Percentiles rank a stretch among this genome's conserved stretches.
Evolutionary conservation across 2,329 filamentous ascomycete species (phyloP).

Genomic region (Fusarium robinianum): DNA sequence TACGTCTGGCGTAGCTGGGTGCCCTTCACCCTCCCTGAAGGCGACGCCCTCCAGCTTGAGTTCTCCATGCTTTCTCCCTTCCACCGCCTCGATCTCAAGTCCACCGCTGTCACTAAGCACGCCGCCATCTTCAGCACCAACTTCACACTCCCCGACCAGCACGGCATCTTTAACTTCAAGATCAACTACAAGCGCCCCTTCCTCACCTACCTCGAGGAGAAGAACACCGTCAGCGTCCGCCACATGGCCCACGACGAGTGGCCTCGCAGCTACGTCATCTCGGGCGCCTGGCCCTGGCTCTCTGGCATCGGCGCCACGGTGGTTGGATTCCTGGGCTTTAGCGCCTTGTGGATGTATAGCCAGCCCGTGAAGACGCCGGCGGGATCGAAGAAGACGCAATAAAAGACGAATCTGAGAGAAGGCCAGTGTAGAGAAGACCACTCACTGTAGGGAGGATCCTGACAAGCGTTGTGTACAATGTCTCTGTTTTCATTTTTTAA

Average conservation of each 20-base stretch:
- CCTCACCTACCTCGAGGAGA: conserved; percentile 87
- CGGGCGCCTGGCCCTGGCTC: conserved; percentile 93
- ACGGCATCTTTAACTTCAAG: conserved; percentile 98
- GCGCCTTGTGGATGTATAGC: conserved; percentile 82
- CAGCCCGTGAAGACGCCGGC: conserved; percentile 48
- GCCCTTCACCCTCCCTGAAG: conserved; percentile 71
- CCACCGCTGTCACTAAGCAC: conserved; percentile 62
- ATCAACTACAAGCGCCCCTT: conserved; percentile 98
- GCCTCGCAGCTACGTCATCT: conserved; percentile 87
- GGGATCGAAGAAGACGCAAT: conserved; percentile 55
- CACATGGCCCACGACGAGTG: conserved; percentile 98
- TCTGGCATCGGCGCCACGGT: conserved; percentile 84
- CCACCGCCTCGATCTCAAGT: conserved; percentile 78
- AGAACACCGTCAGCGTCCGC: conserved; percentile 89
- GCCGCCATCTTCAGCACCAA: conserved; percentile 73
- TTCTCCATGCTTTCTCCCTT: conserved; percentile 99
- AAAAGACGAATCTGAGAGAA: conserved; percentile 19
- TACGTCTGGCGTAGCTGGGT: conserved; percentile 74
- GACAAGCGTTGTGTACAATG: too few relatives aligned
- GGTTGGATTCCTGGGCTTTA: conserved; percentile 82
- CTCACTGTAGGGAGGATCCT: conserved; percentile 16
- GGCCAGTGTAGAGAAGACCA: conserved; percentile 18
- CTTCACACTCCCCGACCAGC: conserved; percentile 91
- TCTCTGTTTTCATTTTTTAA: conserved; percentile 23
- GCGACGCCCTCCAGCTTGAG: conserved; percentile 86